phyloP scores from a whole-genome alignment of 2,329 filamentous ascomycete species.

The Pestalotiopsis sp. region DNA sequence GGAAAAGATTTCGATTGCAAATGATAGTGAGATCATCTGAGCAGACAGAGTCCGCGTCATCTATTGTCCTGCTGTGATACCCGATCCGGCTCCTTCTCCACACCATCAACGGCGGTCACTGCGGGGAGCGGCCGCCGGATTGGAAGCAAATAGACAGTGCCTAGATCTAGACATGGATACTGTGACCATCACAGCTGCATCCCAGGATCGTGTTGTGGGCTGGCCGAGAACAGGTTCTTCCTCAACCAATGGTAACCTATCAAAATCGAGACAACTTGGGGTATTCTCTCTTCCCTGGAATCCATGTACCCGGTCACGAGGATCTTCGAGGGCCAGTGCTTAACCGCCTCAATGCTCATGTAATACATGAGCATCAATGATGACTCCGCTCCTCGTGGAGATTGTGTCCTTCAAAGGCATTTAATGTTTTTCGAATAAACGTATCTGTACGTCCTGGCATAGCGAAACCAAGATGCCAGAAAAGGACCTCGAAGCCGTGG shows the following conservation, averaged over 20 bases:
- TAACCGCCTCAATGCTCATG: background rate
- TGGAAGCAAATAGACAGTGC: background rate
- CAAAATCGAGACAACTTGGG: background rate
- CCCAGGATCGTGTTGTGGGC: background rate
- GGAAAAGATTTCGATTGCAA: background rate
- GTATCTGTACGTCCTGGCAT: background rate
- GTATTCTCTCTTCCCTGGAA: background rate
- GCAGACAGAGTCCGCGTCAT: background rate
- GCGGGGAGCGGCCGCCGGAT: background rate
- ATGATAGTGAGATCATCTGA: background rate
- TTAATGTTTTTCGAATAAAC: background rate
- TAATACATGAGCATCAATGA: background rate
- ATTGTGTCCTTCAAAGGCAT: background rate
- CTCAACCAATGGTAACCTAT: background rate
- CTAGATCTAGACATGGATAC: background rate
- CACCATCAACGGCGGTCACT: background rate
- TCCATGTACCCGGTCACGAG: background rate
- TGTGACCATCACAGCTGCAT: background rate
- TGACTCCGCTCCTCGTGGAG: background rate
- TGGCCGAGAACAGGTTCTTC: background rate
- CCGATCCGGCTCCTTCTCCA: background rate
- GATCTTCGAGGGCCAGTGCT: background rate
- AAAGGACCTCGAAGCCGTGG: background rate
- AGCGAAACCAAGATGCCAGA: background rate
- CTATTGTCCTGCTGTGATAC: background rate